Base-by-base conservation (phyloP, 2,329 filamentous ascomycete genomes). In the Hymenoscyphus occultus region DNA sequence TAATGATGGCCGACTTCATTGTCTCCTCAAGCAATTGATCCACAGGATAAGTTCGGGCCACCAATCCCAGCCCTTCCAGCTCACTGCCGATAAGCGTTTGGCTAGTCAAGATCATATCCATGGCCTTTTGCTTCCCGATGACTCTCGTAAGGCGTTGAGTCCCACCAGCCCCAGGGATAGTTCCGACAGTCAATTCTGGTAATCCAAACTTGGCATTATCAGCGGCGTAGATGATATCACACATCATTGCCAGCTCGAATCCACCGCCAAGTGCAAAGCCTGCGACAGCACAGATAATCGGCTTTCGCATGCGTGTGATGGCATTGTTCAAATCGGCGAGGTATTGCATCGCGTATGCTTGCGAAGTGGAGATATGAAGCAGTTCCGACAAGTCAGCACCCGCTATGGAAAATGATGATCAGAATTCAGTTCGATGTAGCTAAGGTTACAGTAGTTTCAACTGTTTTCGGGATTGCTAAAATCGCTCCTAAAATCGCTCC, bases 261-360 rank as follows among this genome's bases (percentile, higher is more conserved):
- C 82, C 82, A 14, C 82, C 81, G 39, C 81, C 81, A 39, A 83
- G 77, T 68, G 82, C 82, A 72, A 80, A 78, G 59, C 82, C 82
- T 68, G 81, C 78, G 28, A 84, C 81, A 22, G 80, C 81, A 10
- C 81, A 81, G 63, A 84, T 76, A 58, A 83, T 69, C 2, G 82
- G 82, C 70, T 83, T 83, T 39, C 74, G 73, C 67, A 79, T 75
- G n/a, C 66, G 65, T 28, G 72, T 73, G 59, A 80, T 74, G 16
- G 73, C 77, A 59, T 74, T 68, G 39, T 74, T 75, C 28, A 83
- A 77, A 68, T 83, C 77, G 71, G 79, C 76, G 63, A 79, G 74
- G 67, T 74, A 79, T 42, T 64, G 64, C 16, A 65, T 67, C 51
- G 67, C 62, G 39, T 73, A 69, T 6, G 76, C 77, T 35, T 71